Conservation (phyloP, 225 moss, liverwort and hornwort genomes). For the Neckera pumila region DNA sequence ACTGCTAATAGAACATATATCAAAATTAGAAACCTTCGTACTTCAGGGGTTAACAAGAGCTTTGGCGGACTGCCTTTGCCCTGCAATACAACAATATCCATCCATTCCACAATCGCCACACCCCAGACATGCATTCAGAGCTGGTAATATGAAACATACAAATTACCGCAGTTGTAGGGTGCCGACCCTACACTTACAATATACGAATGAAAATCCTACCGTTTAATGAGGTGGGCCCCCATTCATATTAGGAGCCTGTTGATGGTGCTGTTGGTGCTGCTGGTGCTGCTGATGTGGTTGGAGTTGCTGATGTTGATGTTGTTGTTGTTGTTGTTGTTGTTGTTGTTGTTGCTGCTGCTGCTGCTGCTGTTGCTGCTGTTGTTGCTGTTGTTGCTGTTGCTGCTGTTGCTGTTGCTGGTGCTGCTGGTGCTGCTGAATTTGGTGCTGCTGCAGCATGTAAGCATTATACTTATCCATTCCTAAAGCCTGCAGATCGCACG, state of each 20-base stretch:
- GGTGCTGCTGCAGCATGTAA: constrained; percentile 63
- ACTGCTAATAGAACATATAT: background rate
- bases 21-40: background rate
- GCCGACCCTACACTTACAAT: background rate
- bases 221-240: constrained; percentile 29
- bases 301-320: constrained; percentile 19
- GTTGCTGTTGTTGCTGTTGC: constrained; percentile 30
- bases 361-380: constrained; percentile 27
- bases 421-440: constrained; percentile 41
- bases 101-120: background rate
- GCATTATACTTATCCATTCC: constrained; percentile 59
- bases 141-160: background rate
- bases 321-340: constrained; percentile 25
- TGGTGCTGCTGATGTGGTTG: constrained; percentile 6
- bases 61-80: background rate
- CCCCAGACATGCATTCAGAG: background rate
- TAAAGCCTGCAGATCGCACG: constrained; percentile 27
- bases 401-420: constrained; percentile 39
- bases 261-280: constrained; percentile 45
- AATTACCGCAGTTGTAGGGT: background rate
- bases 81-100: background rate
- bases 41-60: background rate
- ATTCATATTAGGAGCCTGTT: constrained; percentile 24
- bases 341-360: background rate
- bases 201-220: background rate